Base-by-base conservation (phyloP, 148 eudicot genomes). In the Pouteria glomerata region DNA sequence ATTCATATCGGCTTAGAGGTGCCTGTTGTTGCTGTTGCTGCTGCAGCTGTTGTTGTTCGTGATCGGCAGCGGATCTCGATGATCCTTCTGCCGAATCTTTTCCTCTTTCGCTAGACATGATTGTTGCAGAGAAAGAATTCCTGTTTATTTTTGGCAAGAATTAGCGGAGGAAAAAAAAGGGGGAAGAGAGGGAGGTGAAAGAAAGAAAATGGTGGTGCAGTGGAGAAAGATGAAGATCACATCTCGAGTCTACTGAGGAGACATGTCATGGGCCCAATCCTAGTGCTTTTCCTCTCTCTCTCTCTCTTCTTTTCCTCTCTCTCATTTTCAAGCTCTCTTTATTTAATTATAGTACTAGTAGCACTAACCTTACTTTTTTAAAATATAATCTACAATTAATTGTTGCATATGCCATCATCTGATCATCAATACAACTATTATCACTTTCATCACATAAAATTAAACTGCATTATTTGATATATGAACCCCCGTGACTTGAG, bases 1-100 rank as follows among this genome's bases (percentile, higher is more conserved):
- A 86, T 78, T 90, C 96, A 62, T 90, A 90, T 1, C 96, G 84
- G 75, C 96, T 90, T 4, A 78, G 74, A 3, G 81, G 75, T 7
- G 76, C 62, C 19, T 51, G 66, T 0, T 66, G 57, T 24, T 53
- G 58, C 37, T 29, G 70, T 1, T 11, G 61, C 29, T 70, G n/a
- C 44, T 10, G 44, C 44, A 10, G 41, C 19, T n/a, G n/a, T n/a
- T n/a, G n/a, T n/a, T n/a, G n/a, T n/a, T n/a, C n/a, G n/a, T 21
- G 63, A 12, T 39, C 53, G 16, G 37, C 63, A 6, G 74, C 57
- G 21, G 76, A 74, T 76, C 74, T 59, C 3, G 82, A 62, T 0
- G 81, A 74, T 73, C 73, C 80, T 50, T 56, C 81, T 1, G 37
- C 26, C 1, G 62, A 23, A 42, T 47, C 34, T 29, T 63, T 79